Evolutionary conservation across 352 stramenopile species (phyloP), one percentile per base, ranked within the genome.

Genomic region (Pythium vanterpoolii): DNA sequence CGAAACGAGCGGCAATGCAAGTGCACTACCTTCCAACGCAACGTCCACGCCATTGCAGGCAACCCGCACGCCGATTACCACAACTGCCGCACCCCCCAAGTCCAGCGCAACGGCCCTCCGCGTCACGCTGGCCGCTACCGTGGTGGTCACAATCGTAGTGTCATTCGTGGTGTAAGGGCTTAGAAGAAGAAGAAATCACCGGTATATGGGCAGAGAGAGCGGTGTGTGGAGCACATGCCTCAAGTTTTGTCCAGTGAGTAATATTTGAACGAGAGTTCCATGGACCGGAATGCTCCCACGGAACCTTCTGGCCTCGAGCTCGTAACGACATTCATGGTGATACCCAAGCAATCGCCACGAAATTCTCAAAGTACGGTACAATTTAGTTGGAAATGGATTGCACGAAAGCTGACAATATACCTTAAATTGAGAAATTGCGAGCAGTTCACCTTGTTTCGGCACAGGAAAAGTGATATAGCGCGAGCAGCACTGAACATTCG

Each of bases 401-500:
- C n/a, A n/a, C n/a, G n/a, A n/a, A n/a, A n/a, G n/a, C n/a, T n/a
- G n/a, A n/a, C n/a, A n/a, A n/a, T 38, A 16, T 10, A 52, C 45
- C 19, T 55, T 44, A 3, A 10, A 26, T 18, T 26, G 18, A 1
- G 19, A 30, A 28, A 23, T 4, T 11, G 5, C 18, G 42, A 31
- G 7, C 6, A 31, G 19, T 19, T 31, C 42, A 53, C 26, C 46
- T 18, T 39, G 2, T 49, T 18, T 58, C 13, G 38, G 4, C 24
- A 9, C 16, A 30, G 0, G 4, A 4, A 16, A 39, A 30, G 38
- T n/a, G n/a, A 38, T 23, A 49, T 58, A 26, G 24, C 33, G 36
- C 51, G 36, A 58, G 51, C 19, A n/a, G 3, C 23, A 24, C 51
- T 54, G 54, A 61, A 61, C 54, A 24, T 61, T 61, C 54, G 30